Percentiles rank a stretch among this genome's conserved stretches.
These are phyloP conservation scores for Zymoseptoria crescenta DNA, from an alignment of 2,329 filamentous ascomycete genomes.

Conservation along the genomic window DNA sequence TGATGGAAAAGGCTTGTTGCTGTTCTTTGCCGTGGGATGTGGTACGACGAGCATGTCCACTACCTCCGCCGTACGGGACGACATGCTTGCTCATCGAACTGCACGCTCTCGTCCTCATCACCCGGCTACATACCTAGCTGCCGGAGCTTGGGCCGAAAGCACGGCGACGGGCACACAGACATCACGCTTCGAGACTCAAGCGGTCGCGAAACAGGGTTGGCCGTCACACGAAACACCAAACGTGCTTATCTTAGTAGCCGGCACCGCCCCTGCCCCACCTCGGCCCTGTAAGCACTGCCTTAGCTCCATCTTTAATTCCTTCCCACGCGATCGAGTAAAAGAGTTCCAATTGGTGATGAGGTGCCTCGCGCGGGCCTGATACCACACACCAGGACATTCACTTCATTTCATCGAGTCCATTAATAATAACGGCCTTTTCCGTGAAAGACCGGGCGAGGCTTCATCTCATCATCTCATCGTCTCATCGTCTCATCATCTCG, in stretches of 20 bases:
- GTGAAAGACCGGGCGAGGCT: too few species aligned
- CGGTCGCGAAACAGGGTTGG: not conserved
- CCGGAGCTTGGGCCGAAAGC: not conserved
- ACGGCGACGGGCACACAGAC: not conserved
- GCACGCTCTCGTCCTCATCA: not conserved
- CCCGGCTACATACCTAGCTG: not conserved
- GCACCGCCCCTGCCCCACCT: not conserved
- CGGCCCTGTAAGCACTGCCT: not conserved
- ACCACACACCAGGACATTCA: too few species aligned
- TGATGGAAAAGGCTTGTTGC: not conserved
- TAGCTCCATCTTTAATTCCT: not conserved
- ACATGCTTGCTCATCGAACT: not conserved
- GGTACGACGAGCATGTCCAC: not conserved
- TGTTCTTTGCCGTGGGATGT: not conserved
- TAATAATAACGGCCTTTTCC: too few species aligned
- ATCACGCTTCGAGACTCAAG: too few species aligned
- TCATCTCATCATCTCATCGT: too few species aligned
- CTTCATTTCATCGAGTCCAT: too few species aligned
- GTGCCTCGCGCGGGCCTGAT: not conserved
- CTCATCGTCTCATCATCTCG: too few species aligned
- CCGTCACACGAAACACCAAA: not conserved
- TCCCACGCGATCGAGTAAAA: not conserved
- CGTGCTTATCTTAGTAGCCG: not conserved
- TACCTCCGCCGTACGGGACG: not conserved
- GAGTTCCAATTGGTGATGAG: not conserved